Evolutionary conservation across 768 basidiomycete genomes (phyloP).

Genomic region (Suillus americanus): DNA sequence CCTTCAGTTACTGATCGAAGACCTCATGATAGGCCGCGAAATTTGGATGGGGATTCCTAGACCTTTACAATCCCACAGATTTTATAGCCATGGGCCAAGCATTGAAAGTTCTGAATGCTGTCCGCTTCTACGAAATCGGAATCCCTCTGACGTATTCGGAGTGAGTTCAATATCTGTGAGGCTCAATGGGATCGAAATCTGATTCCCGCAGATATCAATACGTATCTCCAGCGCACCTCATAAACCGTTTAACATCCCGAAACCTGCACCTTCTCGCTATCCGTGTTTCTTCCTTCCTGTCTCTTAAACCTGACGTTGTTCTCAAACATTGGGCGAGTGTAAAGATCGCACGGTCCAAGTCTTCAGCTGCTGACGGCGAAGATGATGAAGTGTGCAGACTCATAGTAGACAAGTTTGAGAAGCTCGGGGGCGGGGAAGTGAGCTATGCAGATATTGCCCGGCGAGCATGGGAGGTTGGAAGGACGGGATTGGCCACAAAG

Average conservation of each 20-base stretch:
- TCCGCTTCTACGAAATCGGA: conserved; percentile 88
- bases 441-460: conserved; percentile 95
- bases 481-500: conserved; percentile 80
- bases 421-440: conserved; percentile 73
- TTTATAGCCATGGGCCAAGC: conserved; percentile 92
- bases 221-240: conserved; percentile 76
- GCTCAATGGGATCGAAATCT: conserved; percentile 5
- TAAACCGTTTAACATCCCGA: conserved; percentile 80
- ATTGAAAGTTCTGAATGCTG: conserved; percentile 91
- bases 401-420: conserved; percentile 90
- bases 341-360: conserved; percentile 77
- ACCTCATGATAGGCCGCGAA: conserved; percentile 75
- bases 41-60: conserved; percentile 92
- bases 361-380: conserved; percentile 56
- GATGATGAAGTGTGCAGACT: conserved; percentile 78
- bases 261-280: conserved; percentile 92
- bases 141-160: conserved; percentile 91
- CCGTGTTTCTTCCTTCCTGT: conserved; percentile 82
- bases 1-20: background rate
- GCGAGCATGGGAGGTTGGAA: conserved; percentile 88
- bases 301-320: conserved; percentile 81
- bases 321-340: conserved; percentile 95
- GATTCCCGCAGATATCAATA: conserved; percentile 65
- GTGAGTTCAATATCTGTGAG: conserved; percentile 45
- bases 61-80: conserved; percentile 88